phyloP scores from a whole-genome alignment of 1,284 basidiomycete species.

The Phellopilus nigrolimitatus region DNA sequence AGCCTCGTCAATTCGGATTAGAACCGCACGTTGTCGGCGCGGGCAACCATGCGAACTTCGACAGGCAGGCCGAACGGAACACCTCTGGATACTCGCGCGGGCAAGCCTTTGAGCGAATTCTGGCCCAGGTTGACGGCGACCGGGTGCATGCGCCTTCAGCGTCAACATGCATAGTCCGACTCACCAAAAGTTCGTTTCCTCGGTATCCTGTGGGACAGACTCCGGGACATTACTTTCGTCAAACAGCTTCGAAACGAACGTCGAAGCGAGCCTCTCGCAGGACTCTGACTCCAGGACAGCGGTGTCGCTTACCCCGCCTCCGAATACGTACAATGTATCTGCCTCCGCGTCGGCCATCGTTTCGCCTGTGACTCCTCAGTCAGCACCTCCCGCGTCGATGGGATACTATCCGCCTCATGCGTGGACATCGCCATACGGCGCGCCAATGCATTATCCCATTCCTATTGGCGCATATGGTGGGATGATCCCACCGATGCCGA shows the following conservation, averaged over 20 bases:
- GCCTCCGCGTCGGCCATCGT: constrained; percentile 23
- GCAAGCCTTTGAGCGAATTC: neutral
- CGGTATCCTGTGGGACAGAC: constrained; percentile 11
- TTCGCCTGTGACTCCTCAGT: constrained; percentile 33
- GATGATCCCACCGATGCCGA: constrained; percentile 7
- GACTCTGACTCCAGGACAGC: constrained; percentile 26
- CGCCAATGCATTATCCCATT: constrained; percentile 46
- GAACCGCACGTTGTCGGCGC: constrained; percentile 1
- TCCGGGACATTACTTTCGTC: constrained; percentile 14
- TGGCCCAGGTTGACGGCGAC: neutral
- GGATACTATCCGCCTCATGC: constrained; percentile 47
- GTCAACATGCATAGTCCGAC: neutral
- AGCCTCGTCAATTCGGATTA: constrained; percentile 5
- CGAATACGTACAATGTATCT: constrained; percentile 23
- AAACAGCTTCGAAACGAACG: constrained; percentile 7
- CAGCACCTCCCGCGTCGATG: constrained; percentile 31
- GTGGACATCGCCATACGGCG: constrained; percentile 53
- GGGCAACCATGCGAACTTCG: neutral
- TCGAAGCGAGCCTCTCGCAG: constrained; percentile 1
- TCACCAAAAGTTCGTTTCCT: constrained; percentile 3
- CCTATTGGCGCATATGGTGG: constrained; percentile 32
- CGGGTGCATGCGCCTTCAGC: constrained; percentile 1
- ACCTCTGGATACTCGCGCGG: neutral
- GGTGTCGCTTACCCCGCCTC: constrained; percentile 27
- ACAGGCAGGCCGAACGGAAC: neutral